A percentile compares a stretch with the other conserved stretches of the same genome.
Conservation (phyloP, 2,329 filamentous ascomycete species). For the Cercospora zeae-maydis region DNA sequence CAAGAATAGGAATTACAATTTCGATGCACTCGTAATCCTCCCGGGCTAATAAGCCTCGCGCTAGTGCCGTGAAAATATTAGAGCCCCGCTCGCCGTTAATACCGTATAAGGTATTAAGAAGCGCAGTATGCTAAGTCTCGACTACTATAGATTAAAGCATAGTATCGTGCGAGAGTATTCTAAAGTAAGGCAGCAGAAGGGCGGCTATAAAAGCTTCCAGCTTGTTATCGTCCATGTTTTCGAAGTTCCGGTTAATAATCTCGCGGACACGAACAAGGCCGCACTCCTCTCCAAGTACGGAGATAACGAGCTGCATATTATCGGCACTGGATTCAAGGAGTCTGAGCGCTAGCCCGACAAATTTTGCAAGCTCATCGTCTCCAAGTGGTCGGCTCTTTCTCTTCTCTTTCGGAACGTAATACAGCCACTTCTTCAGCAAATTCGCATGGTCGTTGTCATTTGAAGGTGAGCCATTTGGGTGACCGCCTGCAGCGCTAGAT, state of each 20-base stretch:
- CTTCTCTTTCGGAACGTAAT: conserved; percentile 1
- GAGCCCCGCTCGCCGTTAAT: conserved; percentile 6
- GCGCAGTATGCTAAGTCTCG: not conserved
- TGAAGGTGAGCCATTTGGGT: not conserved
- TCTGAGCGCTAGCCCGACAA: not conserved
- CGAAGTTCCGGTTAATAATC: conserved; percentile 2
- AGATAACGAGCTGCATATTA: conserved; percentile 13
- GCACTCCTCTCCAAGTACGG: not conserved
- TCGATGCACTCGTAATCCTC: not conserved
- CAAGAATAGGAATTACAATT: conserved; percentile 8
- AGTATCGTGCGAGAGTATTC: conserved; percentile 14
- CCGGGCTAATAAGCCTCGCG: not conserved
- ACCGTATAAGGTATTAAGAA: conserved; percentile 15
- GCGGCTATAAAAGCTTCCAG: not conserved
- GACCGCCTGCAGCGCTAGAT: not conserved
- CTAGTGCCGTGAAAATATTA: conserved; percentile 2
- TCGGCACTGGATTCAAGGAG: conserved; percentile 8
- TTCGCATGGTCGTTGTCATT: not conserved
- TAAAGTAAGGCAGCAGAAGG: conserved; percentile 16
- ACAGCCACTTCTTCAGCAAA: not conserved
- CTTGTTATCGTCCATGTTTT: not conserved
- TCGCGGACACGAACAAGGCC: conserved; percentile 11
- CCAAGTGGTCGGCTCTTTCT: conserved; percentile 5
- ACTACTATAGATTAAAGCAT: conserved; percentile 9
- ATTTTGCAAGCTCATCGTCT: conserved; percentile 3